Percentiles rank a stretch among this genome's conserved stretches.
phyloP scores from a whole-genome alignment of 164 flowering plant species.

The Vitis rotundifolia region DNA sequence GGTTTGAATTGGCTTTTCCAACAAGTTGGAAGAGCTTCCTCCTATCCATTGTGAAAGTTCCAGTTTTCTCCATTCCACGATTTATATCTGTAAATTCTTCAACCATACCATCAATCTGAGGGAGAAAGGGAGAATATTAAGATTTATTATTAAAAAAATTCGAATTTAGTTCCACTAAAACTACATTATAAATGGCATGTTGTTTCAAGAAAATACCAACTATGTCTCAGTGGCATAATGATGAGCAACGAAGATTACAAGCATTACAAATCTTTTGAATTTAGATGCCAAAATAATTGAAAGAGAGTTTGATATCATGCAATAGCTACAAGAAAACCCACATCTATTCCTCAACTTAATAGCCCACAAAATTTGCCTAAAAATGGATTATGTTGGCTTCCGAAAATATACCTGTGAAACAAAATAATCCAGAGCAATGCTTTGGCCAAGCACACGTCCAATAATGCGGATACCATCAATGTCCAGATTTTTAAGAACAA shows the following conservation, averaged over 20 bases:
- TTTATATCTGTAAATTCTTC: constrained; percentile 82
- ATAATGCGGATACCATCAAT: constrained; percentile 76
- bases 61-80: constrained; percentile 82
- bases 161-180: neutral
- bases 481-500: constrained; percentile 68
- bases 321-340: too few relatives aligned
- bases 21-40: constrained; percentile 87
- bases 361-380: neutral
- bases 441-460: constrained; percentile 92
- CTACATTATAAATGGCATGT: too few relatives aligned
- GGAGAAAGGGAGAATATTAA: constrained; percentile 10
- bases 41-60: constrained; percentile 82
- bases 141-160: neutral
- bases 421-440: constrained; percentile 84
- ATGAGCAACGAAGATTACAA: neutral
- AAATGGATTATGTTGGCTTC: neutral
- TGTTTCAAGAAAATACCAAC: neutral
- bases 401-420: constrained; percentile 70
- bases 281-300: too few relatives aligned
- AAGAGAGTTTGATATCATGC: too few relatives aligned
- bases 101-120: constrained; percentile 80
- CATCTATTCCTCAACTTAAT: too few relatives aligned
- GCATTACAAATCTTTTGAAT: too few relatives aligned
- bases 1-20: constrained; percentile 86
- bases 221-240: neutral